Conservation (phyloP, 1,139 yeast species). For the Saccharomyces hybrid region DNA sequence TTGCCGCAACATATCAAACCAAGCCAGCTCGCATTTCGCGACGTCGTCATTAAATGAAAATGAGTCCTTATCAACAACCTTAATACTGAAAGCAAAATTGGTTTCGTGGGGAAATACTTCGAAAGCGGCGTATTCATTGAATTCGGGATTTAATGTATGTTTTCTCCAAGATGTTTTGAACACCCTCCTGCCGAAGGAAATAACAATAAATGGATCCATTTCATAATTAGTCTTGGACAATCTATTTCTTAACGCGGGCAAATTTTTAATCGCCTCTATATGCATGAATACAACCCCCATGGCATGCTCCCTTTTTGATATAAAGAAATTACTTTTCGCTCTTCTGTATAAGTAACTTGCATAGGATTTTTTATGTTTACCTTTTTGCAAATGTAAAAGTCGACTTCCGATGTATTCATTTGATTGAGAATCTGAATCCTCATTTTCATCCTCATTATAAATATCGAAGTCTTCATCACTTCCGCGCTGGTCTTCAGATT, state of each 20-base stretch:
- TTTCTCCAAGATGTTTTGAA: constrained; percentile 81
- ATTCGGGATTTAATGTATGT: constrained; percentile 77
- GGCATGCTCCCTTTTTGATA: constrained; percentile 28
- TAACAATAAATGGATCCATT: constrained; percentile 94
- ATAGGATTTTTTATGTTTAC: constrained; percentile 5
- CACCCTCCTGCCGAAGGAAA: constrained; percentile 82
- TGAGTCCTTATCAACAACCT: constrained; percentile 76
- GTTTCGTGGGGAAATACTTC: constrained; percentile 65
- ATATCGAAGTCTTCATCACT: constrained; percentile 7
- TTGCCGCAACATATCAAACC: constrained; percentile 40
- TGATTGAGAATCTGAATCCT: neutral
- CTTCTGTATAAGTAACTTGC: constrained; percentile 6
- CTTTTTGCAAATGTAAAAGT: constrained; percentile 4
- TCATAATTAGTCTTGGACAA: constrained; percentile 67
- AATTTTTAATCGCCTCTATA: constrained; percentile 59
- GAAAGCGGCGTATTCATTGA: constrained; percentile 72
- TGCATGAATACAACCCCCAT: constrained; percentile 72
- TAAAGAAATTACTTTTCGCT: constrained; percentile 17
- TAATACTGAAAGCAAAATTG: constrained; percentile 58
- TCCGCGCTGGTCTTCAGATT: constrained; percentile 4
- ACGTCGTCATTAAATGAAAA: constrained; percentile 79
- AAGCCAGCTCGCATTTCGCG: constrained; percentile 52
- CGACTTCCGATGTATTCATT: constrained; percentile 8
- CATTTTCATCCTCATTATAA: neutral
- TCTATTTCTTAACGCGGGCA: constrained; percentile 59